These are phyloP conservation scores for Cubamyces sp. DNA, from an alignment of 768 basidiomycete genomes.

Conservation along the genomic window DNA sequence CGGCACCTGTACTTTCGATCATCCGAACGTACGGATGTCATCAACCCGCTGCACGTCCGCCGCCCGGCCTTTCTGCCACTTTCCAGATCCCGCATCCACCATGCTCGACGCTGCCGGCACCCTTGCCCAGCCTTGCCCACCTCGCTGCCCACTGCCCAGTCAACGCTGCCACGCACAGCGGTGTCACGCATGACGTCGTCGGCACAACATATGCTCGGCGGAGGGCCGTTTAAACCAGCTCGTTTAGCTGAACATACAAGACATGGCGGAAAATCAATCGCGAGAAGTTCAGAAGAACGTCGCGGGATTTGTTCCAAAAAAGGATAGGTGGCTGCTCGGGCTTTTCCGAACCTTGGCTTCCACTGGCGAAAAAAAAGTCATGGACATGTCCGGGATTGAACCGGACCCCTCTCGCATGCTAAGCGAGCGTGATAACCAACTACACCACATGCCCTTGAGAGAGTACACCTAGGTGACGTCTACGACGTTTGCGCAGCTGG, in stretches of 20 bases:
- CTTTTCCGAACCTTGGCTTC: neutral
- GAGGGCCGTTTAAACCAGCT: neutral
- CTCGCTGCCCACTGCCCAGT: neutral
- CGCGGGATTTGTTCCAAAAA: neutral
- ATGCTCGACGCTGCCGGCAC: neutral
- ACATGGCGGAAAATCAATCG: neutral
- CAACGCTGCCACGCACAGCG: neutral
- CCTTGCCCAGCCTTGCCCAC: too few species aligned
- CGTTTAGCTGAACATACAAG: too few species aligned
- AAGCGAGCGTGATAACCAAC: conserved; percentile 19
- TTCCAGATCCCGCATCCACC: conserved; percentile 5
- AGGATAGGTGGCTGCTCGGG: neutral
- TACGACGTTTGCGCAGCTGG: neutral
- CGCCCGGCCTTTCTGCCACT: conserved; percentile 2
- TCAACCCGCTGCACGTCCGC: neutral
- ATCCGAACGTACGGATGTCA: neutral
- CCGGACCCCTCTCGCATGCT: conserved; percentile 16
- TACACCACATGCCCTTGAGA: conserved; percentile 11
- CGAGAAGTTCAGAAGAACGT: neutral
- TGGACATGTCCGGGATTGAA: conserved; percentile 15
- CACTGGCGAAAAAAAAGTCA: neutral
- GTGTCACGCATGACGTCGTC: conserved; percentile 2
- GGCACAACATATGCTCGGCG: neutral
- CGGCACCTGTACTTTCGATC: conserved; percentile 8
- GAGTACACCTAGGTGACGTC: neutral